Evolutionary conservation across 73 alveolate genomes (phyloP).

Genomic region (Symbiodinium natans): DNA sequence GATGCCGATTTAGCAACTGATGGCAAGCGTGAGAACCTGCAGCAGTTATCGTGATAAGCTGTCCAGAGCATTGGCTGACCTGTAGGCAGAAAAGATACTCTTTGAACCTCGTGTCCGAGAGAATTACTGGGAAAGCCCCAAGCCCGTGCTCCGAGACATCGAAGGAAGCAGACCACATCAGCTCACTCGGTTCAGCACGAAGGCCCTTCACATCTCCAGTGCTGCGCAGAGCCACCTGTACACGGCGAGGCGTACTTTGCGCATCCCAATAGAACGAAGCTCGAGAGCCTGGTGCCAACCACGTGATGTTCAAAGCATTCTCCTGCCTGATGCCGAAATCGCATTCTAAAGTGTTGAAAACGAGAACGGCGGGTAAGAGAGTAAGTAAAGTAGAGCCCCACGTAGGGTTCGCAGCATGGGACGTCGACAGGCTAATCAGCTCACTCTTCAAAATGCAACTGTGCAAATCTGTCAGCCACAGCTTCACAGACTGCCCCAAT

Average conservation of each 20-base stretch:
- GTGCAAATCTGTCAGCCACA: conserved; percentile 1
- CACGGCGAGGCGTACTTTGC: neutral
- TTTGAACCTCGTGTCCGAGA: conserved; percentile 20
- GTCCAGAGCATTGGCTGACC: conserved; percentile 59
- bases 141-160: conserved; percentile 78
- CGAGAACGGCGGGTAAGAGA: conserved; percentile 40
- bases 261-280: conserved; percentile 14
- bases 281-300: conserved; percentile 31
- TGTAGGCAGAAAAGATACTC: conserved; percentile 37
- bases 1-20: conserved; percentile 61
- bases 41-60: conserved; percentile 28
- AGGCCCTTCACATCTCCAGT: neutral
- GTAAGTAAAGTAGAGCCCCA: conserved; percentile 34
- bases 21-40: conserved; percentile 50
- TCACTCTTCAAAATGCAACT: conserved; percentile 59
- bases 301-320: neutral
- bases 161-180: conserved; percentile 52
- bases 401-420: conserved; percentile 41
- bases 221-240: conserved; percentile 28
- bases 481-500: conserved; percentile 57
- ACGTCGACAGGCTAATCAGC: conserved; percentile 36
- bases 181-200: neutral
- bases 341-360: conserved; percentile 36
- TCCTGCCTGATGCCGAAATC: conserved; percentile 46
- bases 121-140: conserved; percentile 47